A percentile compares a stretch with the other conserved stretches of the same genome.
Evolutionary conservation across 768 basidiomycete species (phyloP).

Genomic region (Clitopilus hobsonii): DNA sequence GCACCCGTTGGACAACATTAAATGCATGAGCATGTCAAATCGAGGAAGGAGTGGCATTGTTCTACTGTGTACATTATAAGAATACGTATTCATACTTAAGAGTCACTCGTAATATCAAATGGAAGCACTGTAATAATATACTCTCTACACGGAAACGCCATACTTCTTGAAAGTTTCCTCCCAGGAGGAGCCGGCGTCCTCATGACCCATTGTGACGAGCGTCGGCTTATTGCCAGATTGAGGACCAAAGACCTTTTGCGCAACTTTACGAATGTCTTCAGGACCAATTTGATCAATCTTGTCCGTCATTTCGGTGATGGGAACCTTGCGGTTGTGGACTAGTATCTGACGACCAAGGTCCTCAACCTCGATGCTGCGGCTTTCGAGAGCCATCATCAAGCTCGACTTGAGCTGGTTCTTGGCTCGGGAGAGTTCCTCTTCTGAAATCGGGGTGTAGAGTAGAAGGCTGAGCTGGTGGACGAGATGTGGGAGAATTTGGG

Average conservation of each 20-base stretch:
- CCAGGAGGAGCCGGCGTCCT: constrained; percentile 66
- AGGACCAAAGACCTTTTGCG: constrained; percentile 67
- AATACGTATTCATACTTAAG: constrained; percentile 1
- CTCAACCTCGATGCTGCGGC: constrained; percentile 77
- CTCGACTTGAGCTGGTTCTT: constrained; percentile 94
- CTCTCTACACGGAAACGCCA: constrained; percentile 41
- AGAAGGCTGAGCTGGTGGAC: constrained; percentile 84
- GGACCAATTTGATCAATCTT: constrained; percentile 76
- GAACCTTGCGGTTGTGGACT: constrained; percentile 81
- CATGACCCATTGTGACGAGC: constrained; percentile 78
- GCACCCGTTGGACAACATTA: constrained; percentile 1
- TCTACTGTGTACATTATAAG: not conserved
- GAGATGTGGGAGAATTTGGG: constrained; percentile 77
- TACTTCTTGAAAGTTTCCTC: constrained; percentile 62
- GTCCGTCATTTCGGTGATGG: constrained; percentile 86
- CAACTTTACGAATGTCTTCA: constrained; percentile 71
- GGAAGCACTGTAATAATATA: not conserved
- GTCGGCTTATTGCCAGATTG: constrained; percentile 64
- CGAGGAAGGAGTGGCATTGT: not conserved
- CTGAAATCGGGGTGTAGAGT: constrained; percentile 62
- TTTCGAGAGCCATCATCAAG: constrained; percentile 93
- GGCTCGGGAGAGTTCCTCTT: constrained; percentile 73
- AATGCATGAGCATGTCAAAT: not conserved
- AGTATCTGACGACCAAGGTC: constrained; percentile 87
- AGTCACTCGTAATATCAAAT: not conserved